These are phyloP conservation scores for Fragilariopsis cylindrus DNA, from an alignment of 108 stramenopile species.

Conservation along the genomic window DNA sequence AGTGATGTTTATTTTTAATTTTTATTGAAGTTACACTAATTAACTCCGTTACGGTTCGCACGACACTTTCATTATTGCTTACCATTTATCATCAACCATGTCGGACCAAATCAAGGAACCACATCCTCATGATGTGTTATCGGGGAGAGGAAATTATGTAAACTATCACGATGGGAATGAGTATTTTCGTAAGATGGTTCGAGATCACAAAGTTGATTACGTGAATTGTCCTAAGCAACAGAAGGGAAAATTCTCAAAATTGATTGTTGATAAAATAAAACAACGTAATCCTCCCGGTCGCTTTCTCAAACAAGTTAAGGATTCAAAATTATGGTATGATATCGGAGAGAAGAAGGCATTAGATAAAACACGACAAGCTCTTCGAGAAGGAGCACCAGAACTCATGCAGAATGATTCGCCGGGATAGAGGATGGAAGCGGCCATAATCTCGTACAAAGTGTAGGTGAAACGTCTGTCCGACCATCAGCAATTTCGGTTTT, in stretches of 20 bases:
- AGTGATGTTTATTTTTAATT: too few species aligned
- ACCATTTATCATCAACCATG: neutral
- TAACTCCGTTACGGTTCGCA: too few species aligned
- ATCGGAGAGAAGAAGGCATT: constrained; percentile 88
- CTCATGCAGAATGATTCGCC: constrained; percentile 54
- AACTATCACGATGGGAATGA: constrained; percentile 85
- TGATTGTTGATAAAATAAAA: constrained; percentile 81
- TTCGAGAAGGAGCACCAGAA: constrained; percentile 85
- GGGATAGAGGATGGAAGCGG: neutral
- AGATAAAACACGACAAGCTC: constrained; percentile 86
- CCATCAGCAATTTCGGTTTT: neutral
- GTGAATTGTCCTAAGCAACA: constrained; percentile 77
- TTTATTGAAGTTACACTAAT: too few species aligned
- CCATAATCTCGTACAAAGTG: constrained; percentile 16
- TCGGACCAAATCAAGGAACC: constrained; percentile 40
- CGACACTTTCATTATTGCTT: too few species aligned
- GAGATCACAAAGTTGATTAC: constrained; percentile 74
- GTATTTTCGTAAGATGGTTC: constrained; percentile 73
- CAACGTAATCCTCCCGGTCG: constrained; percentile 71
- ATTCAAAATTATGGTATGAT: constrained; percentile 82
- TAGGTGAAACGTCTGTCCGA: constrained; percentile 28
- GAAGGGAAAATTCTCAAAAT: constrained; percentile 68
- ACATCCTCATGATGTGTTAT: constrained; percentile 75
- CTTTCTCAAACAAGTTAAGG: constrained; percentile 81
- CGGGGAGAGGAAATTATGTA: constrained; percentile 82